A percentile compares a stretch with the other conserved stretches of the same genome.
Evolutionary conservation across 176 grass and related monocot species (phyloP).

Genomic region (Musa beccarii): DNA sequence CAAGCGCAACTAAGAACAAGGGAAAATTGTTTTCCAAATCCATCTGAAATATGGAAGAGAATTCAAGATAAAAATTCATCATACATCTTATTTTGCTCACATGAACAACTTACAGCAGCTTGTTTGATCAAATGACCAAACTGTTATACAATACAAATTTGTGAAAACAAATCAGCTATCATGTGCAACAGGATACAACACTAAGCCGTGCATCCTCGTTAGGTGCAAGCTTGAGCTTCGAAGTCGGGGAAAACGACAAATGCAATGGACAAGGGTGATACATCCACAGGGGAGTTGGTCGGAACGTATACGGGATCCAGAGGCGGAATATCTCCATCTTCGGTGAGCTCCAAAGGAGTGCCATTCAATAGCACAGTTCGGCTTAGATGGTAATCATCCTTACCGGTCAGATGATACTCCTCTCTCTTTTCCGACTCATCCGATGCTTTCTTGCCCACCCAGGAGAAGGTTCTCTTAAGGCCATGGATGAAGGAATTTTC

Average conservation of each 20-base stretch:
- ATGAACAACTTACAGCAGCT: too few species aligned
- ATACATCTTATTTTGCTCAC: too few species aligned
- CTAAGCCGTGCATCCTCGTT: not conserved
- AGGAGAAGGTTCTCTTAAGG: conserved; percentile 73
- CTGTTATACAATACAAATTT: too few species aligned
- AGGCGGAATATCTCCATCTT: conserved; percentile 50
- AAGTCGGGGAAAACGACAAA: conserved; percentile 81
- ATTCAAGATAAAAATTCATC: too few species aligned
- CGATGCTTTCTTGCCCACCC: conserved; percentile 75
- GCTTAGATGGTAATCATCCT: conserved; percentile 42
- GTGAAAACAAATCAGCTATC: not conserved
- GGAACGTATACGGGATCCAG: conserved; percentile 47
- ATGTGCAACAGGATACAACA: not conserved
- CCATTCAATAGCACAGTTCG: conserved; percentile 78
- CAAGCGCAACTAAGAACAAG: too few species aligned
- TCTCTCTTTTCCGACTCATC: conserved; percentile 58
- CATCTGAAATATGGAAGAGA: too few species aligned
- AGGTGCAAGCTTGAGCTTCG: conserved; percentile 59
- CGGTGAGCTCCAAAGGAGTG: conserved; percentile 51
- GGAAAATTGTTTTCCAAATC: too few species aligned
- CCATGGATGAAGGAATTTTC: conserved; percentile 43
- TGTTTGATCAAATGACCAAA: too few species aligned
- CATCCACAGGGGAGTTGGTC: conserved; percentile 50
- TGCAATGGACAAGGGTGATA: conserved; percentile 53
- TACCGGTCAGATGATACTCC: conserved; percentile 61